phyloP scores from a whole-genome alignment of 352 stramenopile species.

The Thalassiosira livingstoniorum region DNA sequence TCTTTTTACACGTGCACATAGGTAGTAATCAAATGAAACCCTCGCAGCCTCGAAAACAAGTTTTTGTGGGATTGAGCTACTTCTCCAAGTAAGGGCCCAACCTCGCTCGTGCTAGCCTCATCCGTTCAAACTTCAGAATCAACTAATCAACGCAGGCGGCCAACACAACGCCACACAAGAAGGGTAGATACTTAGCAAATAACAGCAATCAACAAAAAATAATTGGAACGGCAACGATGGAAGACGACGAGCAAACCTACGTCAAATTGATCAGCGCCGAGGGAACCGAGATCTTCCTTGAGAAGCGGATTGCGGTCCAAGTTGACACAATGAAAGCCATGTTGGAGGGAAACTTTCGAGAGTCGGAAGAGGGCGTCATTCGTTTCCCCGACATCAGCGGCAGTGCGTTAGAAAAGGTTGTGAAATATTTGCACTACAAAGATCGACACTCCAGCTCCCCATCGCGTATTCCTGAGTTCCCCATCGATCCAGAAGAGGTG shows the following conservation, averaged over 20 bases:
- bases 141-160: no score
- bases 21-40: no score
- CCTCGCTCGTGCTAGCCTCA: no score
- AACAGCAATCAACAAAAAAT: no score
- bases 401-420: constrained; percentile 94
- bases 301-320: constrained; percentile 83
- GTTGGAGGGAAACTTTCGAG: constrained; percentile 90
- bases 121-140: no score
- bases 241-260: constrained; percentile 61
- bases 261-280: constrained; percentile 82
- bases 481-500: constrained; percentile 96
- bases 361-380: constrained; percentile 89
- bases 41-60: no score
- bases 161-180: no score
- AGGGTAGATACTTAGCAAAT: no score
- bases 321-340: constrained; percentile 97
- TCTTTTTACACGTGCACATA: no score
- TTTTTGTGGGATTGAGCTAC: no score
- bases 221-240: constrained; percentile 33
- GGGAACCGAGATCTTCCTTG: constrained; percentile 66
- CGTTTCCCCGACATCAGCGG: constrained; percentile 96
- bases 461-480: constrained; percentile 95
- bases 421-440: constrained; percentile 99
- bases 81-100: no score
- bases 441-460: constrained; percentile 93